phyloP scores from a whole-genome alignment of 2,329 filamentous ascomycete genomes.

The Acarospora socialis region DNA sequence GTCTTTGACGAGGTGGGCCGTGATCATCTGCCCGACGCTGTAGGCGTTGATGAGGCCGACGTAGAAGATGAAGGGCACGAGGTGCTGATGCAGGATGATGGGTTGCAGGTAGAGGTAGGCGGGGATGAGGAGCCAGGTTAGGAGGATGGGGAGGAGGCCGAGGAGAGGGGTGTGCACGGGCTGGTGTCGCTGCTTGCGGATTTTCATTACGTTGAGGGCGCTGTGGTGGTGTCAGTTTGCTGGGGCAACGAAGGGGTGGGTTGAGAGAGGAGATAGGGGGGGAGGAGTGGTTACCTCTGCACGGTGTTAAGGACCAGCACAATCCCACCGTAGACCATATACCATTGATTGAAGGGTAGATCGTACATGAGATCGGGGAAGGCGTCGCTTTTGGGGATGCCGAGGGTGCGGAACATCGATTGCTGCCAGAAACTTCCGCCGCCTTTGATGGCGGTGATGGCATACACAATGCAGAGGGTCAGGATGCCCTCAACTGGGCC shows the following conservation, averaged over 20 bases:
- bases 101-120: conserved; percentile 77
- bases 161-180: conserved; percentile 52
- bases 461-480: conserved; percentile 68
- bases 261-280: background rate
- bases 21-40: conserved; percentile 89
- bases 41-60: conserved; percentile 87
- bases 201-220: conserved; percentile 69
- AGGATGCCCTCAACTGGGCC: conserved; percentile 91
- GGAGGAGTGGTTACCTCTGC: conserved; percentile 37
- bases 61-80: conserved; percentile 82
- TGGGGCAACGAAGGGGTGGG: too few relatives aligned
- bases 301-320: conserved; percentile 77
- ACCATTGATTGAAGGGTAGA: conserved; percentile 81
- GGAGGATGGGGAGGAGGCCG: conserved; percentile 69
- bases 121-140: conserved; percentile 61
- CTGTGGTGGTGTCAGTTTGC: conserved; percentile 26
- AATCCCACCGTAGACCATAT: conserved; percentile 70
- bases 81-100: conserved; percentile 62
- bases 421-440: conserved; percentile 90
- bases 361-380: conserved; percentile 62
- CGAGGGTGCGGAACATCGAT: conserved; percentile 57
- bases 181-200: conserved; percentile 60
- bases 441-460: conserved; percentile 68
- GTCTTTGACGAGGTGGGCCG: conserved; percentile 72
- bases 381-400: conserved; percentile 46